Evolutionary conservation across 108 stramenopile genomes (phyloP), one percentile per base, ranked within the genome.

Genomic region (Cyclotella sp.): DNA sequence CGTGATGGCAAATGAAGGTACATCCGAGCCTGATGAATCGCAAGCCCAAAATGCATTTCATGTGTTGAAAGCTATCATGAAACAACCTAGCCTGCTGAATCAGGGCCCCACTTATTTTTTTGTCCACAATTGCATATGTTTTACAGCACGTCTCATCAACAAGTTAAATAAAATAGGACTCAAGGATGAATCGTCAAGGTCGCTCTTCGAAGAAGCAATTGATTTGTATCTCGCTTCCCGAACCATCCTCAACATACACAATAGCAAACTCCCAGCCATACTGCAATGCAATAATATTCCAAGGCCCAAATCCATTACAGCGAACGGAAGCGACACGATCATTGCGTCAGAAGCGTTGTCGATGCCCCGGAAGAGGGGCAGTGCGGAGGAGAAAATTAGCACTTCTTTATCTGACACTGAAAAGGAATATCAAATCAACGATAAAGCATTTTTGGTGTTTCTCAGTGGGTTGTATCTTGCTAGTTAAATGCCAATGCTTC

Each of bases 31-130:
- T 8, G 57, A 70, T 11, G 57, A 57, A 28, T 66, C 46, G 1
- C 45, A 68, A 46, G 53, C 47, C 53, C 66, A 59, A 6, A 60
- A 47, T 68, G 28, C 64, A 27, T 29, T 76, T 27, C 24, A 66
- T 46, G 57, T 76, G 0, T 57, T 76, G 29, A 57, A 76, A 54
- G 29, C 9, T 26, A 49, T 76, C 28, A 59, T 76, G 14, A 53
- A 68, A 19, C 26, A 51, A 29, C 75, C 75, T 8, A 63, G 67
- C 7, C 55, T 68, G 9, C 30, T 76, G 40, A 68, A 30, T 55
- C 75, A 59, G 40, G 75, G 75, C 44, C 75, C 75, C 18, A 68
- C 66, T 15, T 47, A 76, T 68, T 52, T 65, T 16, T 40, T 76
- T 12, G 39, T 76, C 16, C 46, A 76, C 45, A 59, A 65, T 22